Evolutionary conservation across 1,139 yeast genomes (phyloP).

Genomic region (Starmera stellimalicola): DNA sequence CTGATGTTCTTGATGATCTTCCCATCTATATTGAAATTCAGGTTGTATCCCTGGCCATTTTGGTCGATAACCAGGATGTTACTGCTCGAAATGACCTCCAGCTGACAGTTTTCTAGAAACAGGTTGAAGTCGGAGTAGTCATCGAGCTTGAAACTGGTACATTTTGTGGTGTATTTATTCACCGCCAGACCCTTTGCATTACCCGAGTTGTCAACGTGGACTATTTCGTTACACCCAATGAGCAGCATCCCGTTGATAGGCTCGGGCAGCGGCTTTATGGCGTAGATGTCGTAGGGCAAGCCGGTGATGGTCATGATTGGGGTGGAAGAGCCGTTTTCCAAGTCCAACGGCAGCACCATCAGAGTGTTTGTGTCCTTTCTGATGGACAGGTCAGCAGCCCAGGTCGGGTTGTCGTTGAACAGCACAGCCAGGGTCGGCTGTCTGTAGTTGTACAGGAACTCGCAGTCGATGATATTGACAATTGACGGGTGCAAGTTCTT

Average conservation of each 20-base stretch:
- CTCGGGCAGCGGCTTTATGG: slow-evolving; percentile 49
- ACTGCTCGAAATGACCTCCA: slow-evolving; percentile 37
- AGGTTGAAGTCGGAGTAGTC: slow-evolving; percentile 49
- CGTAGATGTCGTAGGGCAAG: slow-evolving; percentile 69
- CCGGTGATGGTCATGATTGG: slow-evolving; percentile 53
- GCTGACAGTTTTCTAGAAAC: slow-evolving; percentile 46
- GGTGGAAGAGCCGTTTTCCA: slow-evolving; percentile 53
- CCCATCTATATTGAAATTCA: slow-evolving; percentile 44
- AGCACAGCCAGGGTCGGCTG: slow-evolving; percentile 75
- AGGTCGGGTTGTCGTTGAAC: slow-evolving; percentile 47
- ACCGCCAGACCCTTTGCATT: slow-evolving; percentile 58
- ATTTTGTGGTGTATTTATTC: slow-evolving; percentile 43
- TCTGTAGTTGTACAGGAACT: slow-evolving; percentile 58
- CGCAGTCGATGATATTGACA: slow-evolving; percentile 52
- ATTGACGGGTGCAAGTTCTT: slow-evolving; percentile 46
- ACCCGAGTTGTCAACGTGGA: slow-evolving; percentile 82
- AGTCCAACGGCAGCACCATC: slow-evolving; percentile 57
- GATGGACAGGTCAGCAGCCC: slow-evolving; percentile 64
- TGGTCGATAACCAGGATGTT: slow-evolving; percentile 44
- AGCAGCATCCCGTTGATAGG: slow-evolving; percentile 69
- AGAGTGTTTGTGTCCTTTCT: slow-evolving; percentile 56
- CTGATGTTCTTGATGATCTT: slow-evolving; percentile 27
- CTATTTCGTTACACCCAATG: slow-evolving; percentile 67
- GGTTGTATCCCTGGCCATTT: slow-evolving; percentile 39
- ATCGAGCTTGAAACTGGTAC: slow-evolving; percentile 38